A percentile compares a stretch with the other conserved stretches of the same genome.
Conservation (phyloP, 192 early-diverging fungal genomes). For the Backusella mclennaniae region DNA sequence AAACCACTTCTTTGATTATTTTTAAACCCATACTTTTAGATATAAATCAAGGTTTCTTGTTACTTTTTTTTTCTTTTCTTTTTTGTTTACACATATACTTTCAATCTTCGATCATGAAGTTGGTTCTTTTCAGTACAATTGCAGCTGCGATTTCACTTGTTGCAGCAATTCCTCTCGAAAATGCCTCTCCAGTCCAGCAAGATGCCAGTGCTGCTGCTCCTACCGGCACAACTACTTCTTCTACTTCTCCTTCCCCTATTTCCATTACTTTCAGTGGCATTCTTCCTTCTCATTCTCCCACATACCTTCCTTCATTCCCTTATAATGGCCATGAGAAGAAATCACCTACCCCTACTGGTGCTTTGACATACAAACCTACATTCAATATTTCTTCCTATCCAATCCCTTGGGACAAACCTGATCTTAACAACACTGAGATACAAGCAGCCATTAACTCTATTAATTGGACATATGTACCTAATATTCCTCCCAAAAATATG, state of each 20-base stretch:
- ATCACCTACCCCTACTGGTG: neutral
- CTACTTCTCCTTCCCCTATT: neutral
- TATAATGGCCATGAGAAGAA: neutral
- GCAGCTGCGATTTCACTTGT: neutral
- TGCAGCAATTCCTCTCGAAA: neutral
- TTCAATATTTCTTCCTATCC: slow-evolving; percentile 30
- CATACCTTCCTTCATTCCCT: slow-evolving; percentile 5
- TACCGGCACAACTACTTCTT: neutral
- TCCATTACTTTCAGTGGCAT: neutral
- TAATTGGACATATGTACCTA: slow-evolving; percentile 32
- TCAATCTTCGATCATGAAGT: neutral
- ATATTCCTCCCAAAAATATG: slow-evolving; percentile 13
- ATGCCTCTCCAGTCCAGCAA: neutral
- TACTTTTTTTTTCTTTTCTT: neutral
- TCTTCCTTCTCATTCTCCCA: neutral
- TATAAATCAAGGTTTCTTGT: slow-evolving; percentile 1
- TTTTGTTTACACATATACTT: neutral
- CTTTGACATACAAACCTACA: neutral
- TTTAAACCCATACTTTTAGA: neutral
- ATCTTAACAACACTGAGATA: slow-evolving; percentile 31
- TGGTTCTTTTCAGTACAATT: neutral
- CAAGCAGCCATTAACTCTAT: slow-evolving; percentile 20
- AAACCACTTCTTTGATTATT: neutral
- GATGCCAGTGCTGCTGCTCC: neutral
- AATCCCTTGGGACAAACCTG: slow-evolving; percentile 25